These are phyloP conservation scores for Elasticomyces elasticus DNA, from an alignment of 495 filamentous ascomycete species.

Conservation along the genomic window DNA sequence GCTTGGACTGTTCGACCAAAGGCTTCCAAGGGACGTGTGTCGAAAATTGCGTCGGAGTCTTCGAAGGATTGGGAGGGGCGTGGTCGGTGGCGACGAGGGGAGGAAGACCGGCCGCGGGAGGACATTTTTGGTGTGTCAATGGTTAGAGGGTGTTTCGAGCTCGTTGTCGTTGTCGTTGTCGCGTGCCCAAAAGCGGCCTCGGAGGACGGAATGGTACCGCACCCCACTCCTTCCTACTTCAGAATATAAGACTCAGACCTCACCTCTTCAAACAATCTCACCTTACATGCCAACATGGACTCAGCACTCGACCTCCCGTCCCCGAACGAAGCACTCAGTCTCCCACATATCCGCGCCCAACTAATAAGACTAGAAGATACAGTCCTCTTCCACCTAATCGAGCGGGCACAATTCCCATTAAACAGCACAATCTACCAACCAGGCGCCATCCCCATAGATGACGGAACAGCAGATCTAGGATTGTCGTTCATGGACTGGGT, in stretches of 20 bases:
- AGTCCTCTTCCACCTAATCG: conserved; percentile 96
- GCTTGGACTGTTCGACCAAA: conserved; percentile 92
- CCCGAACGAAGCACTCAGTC: conserved; percentile 71
- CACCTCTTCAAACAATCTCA: neutral
- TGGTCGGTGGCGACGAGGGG: conserved; percentile 11
- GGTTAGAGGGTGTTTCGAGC: neutral
- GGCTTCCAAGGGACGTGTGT: conserved; percentile 72
- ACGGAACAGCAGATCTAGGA: conserved; percentile 42
- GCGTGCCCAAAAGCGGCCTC: neutral
- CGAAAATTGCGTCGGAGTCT: conserved; percentile 16
- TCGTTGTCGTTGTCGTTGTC: neutral
- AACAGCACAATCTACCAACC: conserved; percentile 79
- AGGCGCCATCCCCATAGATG: conserved; percentile 72
- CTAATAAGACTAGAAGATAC: conserved; percentile 95
- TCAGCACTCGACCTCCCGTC: conserved; percentile 79
- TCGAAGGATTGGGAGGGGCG: neutral
- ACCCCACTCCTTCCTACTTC: neutral
- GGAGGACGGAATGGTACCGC: too few species aligned
- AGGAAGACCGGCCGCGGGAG: conserved; percentile 17
- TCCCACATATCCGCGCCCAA: conserved; percentile 89
- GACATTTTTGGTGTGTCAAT: neutral
- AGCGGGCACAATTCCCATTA: conserved; percentile 92
- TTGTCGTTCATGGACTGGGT: conserved; percentile 92
- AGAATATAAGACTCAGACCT: neutral
- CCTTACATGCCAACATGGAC: conserved; percentile 53